A percentile compares a stretch with the other conserved stretches of the same genome.
phyloP scores from a whole-genome alignment of 805 yeast species.

The Ascoidea asiatica region DNA sequence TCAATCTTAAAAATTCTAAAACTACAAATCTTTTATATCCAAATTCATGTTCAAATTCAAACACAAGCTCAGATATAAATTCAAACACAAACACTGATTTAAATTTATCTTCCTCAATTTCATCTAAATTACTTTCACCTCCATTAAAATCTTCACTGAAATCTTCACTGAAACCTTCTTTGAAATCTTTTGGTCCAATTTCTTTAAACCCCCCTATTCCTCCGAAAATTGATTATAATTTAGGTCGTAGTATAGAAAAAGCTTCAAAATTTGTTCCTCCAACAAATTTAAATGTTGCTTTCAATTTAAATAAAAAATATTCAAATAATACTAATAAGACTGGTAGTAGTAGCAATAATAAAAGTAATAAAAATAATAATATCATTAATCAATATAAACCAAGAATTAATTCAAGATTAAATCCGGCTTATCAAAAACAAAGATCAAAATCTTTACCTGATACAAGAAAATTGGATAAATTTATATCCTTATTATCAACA shows the following conservation, averaged over 20 bases:
- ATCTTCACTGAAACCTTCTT: neutral
- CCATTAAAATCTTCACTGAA: neutral
- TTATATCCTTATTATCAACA: neutral
- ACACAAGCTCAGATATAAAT: neutral
- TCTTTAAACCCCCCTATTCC: neutral
- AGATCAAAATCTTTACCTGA: neutral
- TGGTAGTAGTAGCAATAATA: neutral
- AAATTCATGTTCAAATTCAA: too few relatives aligned
- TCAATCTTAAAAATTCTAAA: too few relatives aligned
- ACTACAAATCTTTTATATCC: too few relatives aligned
- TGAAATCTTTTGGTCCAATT: constrained; percentile 1
- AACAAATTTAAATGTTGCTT: constrained; percentile 3
- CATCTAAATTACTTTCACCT: neutral
- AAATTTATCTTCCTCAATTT: neutral
- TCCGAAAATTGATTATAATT: constrained; percentile 5
- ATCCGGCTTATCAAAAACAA: neutral
- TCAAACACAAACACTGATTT: neutral
- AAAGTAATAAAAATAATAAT: neutral
- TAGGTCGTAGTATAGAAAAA: too few relatives aligned
- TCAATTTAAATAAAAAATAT: neutral
- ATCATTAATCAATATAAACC: neutral
- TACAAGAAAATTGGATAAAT: neutral
- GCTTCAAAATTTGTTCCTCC: constrained; percentile 9
- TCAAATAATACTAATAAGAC: neutral
- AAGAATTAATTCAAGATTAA: neutral